Evolutionary conservation across 768 basidiomycete genomes (phyloP), one percentile per base, ranked within the genome.

Genomic region (Hydnum rufescens): DNA sequence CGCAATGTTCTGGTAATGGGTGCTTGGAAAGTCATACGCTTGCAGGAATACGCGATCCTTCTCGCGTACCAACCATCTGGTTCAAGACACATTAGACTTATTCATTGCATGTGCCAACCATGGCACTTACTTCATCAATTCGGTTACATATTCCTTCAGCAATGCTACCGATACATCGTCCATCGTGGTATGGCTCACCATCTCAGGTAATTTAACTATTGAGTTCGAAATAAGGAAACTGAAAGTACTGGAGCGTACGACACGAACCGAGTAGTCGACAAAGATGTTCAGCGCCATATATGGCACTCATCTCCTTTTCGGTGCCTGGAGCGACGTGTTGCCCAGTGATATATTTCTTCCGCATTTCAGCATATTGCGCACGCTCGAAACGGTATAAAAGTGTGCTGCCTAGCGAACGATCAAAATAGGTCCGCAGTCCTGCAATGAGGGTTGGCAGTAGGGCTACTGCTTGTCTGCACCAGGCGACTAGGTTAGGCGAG

Each of bases 211-310:
- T 57, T 81, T 88, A 64, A 97, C 93, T 95, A 57, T 18, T 18
- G 29, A 6, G 34, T n/a, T n/a, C n/a, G n/a, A 49, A 39, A 26
- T 46, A 42, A 23, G 31, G 61, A 51, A 60, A 42, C 6, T 2
- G 4, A 19, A 58, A 32, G 25, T 56, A 49, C 23, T 25, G 19
- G 3, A 44, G 19, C 31, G 13, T 26, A 51, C 42, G 32, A 16
- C 46, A 28, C 32, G 16, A 32, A 93, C 93, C 93, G 51, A 97
- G 69, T 76, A 97, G 81, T 50, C 93, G 70, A 55, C 96, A 63
- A 3, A 99, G 63, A 65, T 99, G 95, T 61, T 97, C 93, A 4
- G 86, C 90, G 1, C 93, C 95, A 60, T 97, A 97, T 4, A 96
- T 72, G 50, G 75, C 68, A 62, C 85, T 88, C 81, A 95, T 86